Evolutionary conservation across 2,329 filamentous ascomycete genomes (phyloP).

Genomic region (Mollisiaceae sp.): DNA sequence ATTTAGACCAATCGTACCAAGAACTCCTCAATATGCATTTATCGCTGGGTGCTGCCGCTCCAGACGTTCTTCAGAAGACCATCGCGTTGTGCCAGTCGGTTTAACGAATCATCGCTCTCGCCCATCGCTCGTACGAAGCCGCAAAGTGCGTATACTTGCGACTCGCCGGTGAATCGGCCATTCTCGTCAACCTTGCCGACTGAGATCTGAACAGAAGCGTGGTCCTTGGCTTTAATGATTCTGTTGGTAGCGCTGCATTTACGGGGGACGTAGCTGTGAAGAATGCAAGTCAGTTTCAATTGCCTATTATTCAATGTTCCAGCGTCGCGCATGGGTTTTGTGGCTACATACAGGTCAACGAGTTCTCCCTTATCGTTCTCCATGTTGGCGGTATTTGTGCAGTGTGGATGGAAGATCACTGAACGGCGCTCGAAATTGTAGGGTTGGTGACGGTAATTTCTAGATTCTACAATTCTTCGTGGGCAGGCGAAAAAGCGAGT

Average conservation of each 20-base stretch:
- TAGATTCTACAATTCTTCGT: conserved; percentile 16
- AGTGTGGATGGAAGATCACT: conserved; percentile 30
- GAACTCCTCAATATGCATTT: conserved; percentile 40
- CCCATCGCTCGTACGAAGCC: conserved; percentile 98
- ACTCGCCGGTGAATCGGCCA: conserved; percentile 91
- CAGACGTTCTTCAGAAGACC: conserved; percentile 97
- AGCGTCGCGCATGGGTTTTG: neutral
- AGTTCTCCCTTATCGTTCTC: conserved; percentile 99
- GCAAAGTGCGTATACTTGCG: conserved; percentile 95
- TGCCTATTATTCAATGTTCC: neutral
- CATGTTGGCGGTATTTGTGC: conserved; percentile 69
- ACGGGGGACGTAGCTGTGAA: conserved; percentile 87
- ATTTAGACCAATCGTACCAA: conserved; percentile 35
- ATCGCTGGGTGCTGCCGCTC: conserved; percentile 60
- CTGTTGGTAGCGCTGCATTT: conserved; percentile 99
- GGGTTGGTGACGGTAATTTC: conserved; percentile 17
- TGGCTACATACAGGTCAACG: conserved; percentile 86
- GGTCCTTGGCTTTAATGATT: conserved; percentile 99
- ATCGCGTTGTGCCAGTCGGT: conserved; percentile 94
- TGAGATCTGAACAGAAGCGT: conserved; percentile 96
- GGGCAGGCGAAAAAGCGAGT: conserved; percentile 21
- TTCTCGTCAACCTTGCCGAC: conserved; percentile 99
- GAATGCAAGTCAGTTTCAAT: conserved; percentile 25
- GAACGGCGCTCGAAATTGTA: conserved; percentile 20
- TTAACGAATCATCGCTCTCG: conserved; percentile 95